These are phyloP conservation scores for Daedaleopsis nitida DNA, from an alignment of 768 basidiomycete genomes.

Conservation along the genomic window DNA sequence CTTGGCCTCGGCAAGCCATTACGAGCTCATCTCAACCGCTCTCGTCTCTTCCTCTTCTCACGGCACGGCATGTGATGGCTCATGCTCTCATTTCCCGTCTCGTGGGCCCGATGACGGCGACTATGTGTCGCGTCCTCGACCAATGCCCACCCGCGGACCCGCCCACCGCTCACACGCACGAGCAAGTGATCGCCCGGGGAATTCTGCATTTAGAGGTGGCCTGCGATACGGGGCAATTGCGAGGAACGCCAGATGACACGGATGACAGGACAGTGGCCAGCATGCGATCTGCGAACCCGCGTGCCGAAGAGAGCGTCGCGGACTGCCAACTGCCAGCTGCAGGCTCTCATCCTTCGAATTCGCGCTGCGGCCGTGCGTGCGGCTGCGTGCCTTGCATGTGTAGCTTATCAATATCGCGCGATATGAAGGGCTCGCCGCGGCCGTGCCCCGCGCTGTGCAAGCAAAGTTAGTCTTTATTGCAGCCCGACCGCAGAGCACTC, in stretches of 20 bases:
- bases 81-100: slow-evolving; percentile 3
- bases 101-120: slow-evolving; percentile 8
- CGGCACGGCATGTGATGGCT: slow-evolving; percentile 11
- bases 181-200: slow-evolving; percentile 1
- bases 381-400: not conserved
- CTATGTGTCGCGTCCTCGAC: slow-evolving; percentile 1
- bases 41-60: slow-evolving; percentile 10
- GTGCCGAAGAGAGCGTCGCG: not conserved
- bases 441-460: not conserved
- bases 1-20: not conserved
- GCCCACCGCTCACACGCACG: not conserved
- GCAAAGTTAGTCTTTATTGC: slow-evolving; percentile 4
- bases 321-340: not conserved
- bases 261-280: not conserved
- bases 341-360: not conserved
- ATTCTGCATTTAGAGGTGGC: not conserved
- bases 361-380: not conserved
- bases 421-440: not conserved
- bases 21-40: not conserved
- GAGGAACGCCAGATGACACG: too few species aligned
- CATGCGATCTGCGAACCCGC: not conserved
- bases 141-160: not conserved
- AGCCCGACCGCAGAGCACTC: not conserved
- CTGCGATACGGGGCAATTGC: not conserved
- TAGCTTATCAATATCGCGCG: not conserved